Percentiles rank a stretch among this genome's conserved stretches.
Evolutionary conservation across 1,139 yeast species (phyloP).

Genomic region (Saccharomyces hybrid): DNA sequence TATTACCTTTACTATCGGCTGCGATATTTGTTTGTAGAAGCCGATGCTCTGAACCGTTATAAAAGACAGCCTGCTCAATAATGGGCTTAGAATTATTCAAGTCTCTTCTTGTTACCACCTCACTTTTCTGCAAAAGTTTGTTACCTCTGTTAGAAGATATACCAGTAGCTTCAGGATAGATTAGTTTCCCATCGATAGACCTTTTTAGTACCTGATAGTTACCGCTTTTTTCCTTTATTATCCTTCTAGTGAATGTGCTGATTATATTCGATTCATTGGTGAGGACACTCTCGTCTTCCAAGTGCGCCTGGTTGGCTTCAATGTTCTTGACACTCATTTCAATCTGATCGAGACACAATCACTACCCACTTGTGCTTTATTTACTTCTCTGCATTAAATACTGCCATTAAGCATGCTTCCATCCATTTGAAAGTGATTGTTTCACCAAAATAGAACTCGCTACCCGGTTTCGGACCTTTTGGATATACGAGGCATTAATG

Average conservation of each 20-base stretch:
- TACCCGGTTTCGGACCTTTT: neutral
- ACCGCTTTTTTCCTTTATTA: slow-evolving; percentile 29
- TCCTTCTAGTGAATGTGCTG: slow-evolving; percentile 24
- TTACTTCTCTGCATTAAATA: neutral
- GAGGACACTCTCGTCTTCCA: neutral
- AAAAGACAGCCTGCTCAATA: slow-evolving; percentile 33
- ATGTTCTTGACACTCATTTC: neutral
- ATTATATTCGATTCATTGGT: slow-evolving; percentile 14
- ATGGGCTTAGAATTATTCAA: slow-evolving; percentile 34
- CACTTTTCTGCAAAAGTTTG: slow-evolving; percentile 46
- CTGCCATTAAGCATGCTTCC: slow-evolving; percentile 4
- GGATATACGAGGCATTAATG: neutral
- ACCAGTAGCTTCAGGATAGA: slow-evolving; percentile 28
- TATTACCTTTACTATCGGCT: neutral
- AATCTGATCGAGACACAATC: neutral
- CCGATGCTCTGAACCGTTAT: slow-evolving; percentile 32
- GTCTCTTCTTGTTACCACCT: slow-evolving; percentile 33
- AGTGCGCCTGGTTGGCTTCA: neutral
- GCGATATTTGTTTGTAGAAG: slow-evolving; percentile 20
- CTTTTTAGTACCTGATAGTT: slow-evolving; percentile 28
- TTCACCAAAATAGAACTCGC: neutral
- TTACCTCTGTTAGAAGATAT: slow-evolving; percentile 50
- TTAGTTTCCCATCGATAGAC: slow-evolving; percentile 20
- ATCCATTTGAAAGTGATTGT: neutral
- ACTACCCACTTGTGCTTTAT: neutral